Evolutionary conservation across 1,284 basidiomycete genomes (phyloP).

Genomic region (Exobasidium rhododendri): DNA sequence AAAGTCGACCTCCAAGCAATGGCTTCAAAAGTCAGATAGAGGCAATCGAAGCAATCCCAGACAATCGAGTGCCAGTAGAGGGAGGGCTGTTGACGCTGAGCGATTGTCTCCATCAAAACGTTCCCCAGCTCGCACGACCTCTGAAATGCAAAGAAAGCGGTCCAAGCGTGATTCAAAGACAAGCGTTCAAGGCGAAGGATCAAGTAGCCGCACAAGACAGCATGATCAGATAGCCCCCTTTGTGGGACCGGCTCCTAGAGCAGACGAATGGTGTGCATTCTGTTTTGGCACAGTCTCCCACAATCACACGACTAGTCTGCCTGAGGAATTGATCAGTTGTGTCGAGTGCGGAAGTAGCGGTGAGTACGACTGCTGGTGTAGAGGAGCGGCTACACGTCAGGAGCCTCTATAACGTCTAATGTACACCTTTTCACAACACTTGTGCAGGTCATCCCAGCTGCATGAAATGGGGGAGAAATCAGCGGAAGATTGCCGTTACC

Average conservation of each 20-base stretch:
- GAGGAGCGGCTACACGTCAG: neutral
- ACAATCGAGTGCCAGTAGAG: neutral
- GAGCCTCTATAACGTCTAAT: too few species aligned
- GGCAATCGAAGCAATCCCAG: neutral
- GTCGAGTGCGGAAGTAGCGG: conserved; percentile 54
- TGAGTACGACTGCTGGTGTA: too few species aligned
- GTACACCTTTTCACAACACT: too few species aligned
- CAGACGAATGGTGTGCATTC: conserved; percentile 48
- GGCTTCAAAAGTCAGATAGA: neutral
- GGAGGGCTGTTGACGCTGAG: too few species aligned
- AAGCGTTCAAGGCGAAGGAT: neutral
- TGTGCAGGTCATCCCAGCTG: conserved; percentile 51
- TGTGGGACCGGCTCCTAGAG: conserved; percentile 7
- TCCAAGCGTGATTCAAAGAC: neutral
- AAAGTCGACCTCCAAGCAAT: neutral
- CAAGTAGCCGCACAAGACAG: too few species aligned
- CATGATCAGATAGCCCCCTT: conserved; percentile 3
- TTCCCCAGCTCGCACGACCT: too few species aligned
- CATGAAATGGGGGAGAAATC: conserved; percentile 50
- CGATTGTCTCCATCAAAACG: too few species aligned
- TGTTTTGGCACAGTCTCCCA: conserved; percentile 33
- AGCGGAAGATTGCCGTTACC: conserved; percentile 58
- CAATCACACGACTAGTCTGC: conserved; percentile 27
- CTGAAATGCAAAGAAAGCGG: too few species aligned
- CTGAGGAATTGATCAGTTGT: conserved; percentile 49